Percentiles rank a stretch among this genome's conserved stretches.
phyloP scores from a whole-genome alignment of 2,329 filamentous ascomycete genomes.

The Hirsutella minnesotensis region DNA sequence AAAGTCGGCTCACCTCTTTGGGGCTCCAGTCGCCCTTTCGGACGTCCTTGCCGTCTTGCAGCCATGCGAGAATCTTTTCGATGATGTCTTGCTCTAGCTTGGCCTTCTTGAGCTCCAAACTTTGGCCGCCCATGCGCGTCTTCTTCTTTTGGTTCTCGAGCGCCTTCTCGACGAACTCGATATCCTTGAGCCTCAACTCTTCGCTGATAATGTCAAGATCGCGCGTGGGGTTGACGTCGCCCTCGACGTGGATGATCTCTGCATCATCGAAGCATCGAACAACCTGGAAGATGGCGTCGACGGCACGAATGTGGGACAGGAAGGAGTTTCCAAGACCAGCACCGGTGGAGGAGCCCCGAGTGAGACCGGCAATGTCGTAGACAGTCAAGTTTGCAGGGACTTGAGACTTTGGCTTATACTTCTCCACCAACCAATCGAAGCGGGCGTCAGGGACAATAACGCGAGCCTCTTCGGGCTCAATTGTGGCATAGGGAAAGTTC shows the following conservation, averaged over 20 bases:
- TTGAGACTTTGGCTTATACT: constrained; percentile 94
- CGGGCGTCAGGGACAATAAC: constrained; percentile 94
- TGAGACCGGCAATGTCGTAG: constrained; percentile 97
- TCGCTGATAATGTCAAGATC: constrained; percentile 96
- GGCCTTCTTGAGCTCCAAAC: constrained; percentile 94
- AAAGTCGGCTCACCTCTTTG: constrained; percentile 70
- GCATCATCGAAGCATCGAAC: constrained; percentile 97
- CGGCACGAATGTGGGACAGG: constrained; percentile 95
- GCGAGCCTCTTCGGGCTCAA: constrained; percentile 95
- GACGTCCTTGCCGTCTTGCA: constrained; percentile 86
- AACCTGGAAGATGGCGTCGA: constrained; percentile 96
- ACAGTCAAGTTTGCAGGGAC: constrained; percentile 98
- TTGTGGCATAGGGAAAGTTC: constrained; percentile 99
- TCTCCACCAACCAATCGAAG: constrained; percentile 89
- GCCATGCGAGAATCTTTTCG: constrained; percentile 72
- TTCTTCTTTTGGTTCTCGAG: constrained; percentile 88
- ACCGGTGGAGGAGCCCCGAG: constrained; percentile 89
- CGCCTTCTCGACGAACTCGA: constrained; percentile 95
- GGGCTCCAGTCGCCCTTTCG: constrained; percentile 80
- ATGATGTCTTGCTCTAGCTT: constrained; percentile 90
- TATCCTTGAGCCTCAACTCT: constrained; percentile 94
- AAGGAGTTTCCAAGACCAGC: constrained; percentile 96
- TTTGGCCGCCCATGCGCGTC: constrained; percentile 87
- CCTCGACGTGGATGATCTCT: constrained; percentile 98
- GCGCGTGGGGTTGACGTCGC: constrained; percentile 88